Percentiles rank a stretch among this genome's conserved stretches.
These are phyloP conservation scores for Penicillium tannophilum DNA, from an alignment of 495 filamentous ascomycete genomes.

Conservation along the genomic window DNA sequence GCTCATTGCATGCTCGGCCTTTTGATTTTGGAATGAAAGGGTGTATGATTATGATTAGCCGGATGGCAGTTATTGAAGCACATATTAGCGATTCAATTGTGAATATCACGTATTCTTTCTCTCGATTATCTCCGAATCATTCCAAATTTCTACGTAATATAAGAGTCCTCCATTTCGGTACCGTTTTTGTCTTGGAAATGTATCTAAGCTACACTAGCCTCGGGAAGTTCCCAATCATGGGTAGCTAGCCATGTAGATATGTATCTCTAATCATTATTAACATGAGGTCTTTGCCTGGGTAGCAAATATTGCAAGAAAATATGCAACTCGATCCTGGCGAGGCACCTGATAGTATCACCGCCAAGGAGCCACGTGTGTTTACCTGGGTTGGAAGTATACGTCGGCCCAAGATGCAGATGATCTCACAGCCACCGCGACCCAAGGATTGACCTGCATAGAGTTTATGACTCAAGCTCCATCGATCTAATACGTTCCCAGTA, in stretches of 20 bases:
- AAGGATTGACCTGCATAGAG: neutral
- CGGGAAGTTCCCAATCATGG: too few species aligned
- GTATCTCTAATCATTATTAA: too few species aligned
- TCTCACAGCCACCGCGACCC: neutral
- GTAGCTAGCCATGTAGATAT: too few species aligned
- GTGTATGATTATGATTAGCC: conserved; percentile 22
- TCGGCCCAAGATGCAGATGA: neutral
- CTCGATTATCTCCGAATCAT: neutral
- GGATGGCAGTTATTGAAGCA: conserved; percentile 18
- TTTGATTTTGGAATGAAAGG: conserved; percentile 9
- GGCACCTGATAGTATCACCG: neutral
- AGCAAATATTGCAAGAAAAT: too few species aligned
- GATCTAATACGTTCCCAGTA: neutral
- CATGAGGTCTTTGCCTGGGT: too few species aligned
- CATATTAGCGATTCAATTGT: conserved; percentile 23
- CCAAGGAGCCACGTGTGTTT: neutral
- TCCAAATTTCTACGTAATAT: neutral
- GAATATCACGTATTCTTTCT: neutral
- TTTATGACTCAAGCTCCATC: neutral
- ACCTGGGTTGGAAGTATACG: neutral
- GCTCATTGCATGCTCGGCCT: neutral
- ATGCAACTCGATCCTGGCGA: too few species aligned
- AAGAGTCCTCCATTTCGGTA: neutral
- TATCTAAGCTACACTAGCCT: neutral
- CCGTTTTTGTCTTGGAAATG: neutral